phyloP scores from a whole-genome alignment of 306 rosid genomes.

The Alnus rubra region DNA sequence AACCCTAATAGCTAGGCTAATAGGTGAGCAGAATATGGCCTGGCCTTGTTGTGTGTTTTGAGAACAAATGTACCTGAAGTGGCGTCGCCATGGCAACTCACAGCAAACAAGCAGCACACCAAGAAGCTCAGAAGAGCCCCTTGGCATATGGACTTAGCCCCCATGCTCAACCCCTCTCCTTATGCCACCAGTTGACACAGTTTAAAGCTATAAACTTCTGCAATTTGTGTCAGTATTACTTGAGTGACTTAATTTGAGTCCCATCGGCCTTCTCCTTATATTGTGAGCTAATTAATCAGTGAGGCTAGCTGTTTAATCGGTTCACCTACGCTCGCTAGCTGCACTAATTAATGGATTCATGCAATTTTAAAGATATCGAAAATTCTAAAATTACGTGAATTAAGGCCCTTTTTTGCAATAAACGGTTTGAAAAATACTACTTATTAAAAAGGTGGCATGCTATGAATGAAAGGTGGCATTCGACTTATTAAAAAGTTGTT shows the following conservation, averaged over 20 bases:
- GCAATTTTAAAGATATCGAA: too few species aligned
- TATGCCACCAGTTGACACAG: not conserved
- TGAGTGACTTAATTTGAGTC: not conserved
- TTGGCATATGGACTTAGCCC: conserved; percentile 6
- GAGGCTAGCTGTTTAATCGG: conserved; percentile 1
- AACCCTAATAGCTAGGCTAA: too few species aligned
- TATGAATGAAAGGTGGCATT: too few species aligned
- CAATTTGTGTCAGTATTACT: not conserved
- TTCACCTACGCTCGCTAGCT: not conserved
- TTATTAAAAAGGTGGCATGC: too few species aligned
- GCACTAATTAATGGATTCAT: not conserved
- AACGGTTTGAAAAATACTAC: too few species aligned
- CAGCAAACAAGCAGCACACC: conserved; percentile 30
- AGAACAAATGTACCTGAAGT: conserved; percentile 25
- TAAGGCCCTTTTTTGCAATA: too few species aligned
- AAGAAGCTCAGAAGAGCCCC: conserved; percentile 34
- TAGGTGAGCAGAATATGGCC: too few species aligned
- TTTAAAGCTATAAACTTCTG: not conserved
- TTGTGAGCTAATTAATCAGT: not conserved
- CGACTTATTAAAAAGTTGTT: too few species aligned
- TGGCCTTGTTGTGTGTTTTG: too few species aligned
- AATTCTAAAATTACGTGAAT: too few species aligned
- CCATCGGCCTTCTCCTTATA: not conserved
- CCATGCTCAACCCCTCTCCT: conserved; percentile 17
- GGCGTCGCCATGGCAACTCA: conserved; percentile 26